A percentile compares a stretch with the other conserved stretches of the same genome.
Evolutionary conservation across 2,329 filamentous ascomycete species (phyloP).

Genomic region (Spiromastix sp.): DNA sequence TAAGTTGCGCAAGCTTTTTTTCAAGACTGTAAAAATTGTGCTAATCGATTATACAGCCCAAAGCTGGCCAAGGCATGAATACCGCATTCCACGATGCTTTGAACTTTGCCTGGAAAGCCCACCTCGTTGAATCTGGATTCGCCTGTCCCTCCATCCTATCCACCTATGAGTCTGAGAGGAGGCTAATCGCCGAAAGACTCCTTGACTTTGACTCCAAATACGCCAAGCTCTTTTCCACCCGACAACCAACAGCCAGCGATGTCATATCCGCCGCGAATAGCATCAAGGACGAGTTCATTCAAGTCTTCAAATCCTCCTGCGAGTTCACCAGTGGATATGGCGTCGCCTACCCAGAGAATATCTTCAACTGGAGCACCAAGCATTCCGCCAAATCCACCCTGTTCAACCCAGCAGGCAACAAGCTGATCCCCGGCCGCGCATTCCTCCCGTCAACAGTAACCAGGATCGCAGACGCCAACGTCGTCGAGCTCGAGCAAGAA

Average conservation of each 20-base stretch:
- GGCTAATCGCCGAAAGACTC: slow-evolving; percentile 71
- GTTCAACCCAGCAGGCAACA: slow-evolving; percentile 56
- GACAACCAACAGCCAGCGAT: slow-evolving; percentile 61
- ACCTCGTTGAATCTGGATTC: slow-evolving; percentile 76
- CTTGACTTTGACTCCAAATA: slow-evolving; percentile 83
- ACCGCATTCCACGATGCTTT: slow-evolving; percentile 55
- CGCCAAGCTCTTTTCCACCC: slow-evolving; percentile 77
- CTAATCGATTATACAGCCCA: slow-evolving; percentile 33
- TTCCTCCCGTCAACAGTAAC: slow-evolving; percentile 74
- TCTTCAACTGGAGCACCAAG: slow-evolving; percentile 67
- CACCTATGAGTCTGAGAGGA: slow-evolving; percentile 81
- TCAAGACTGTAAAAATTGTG: background rate
- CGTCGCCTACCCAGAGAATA: slow-evolving; percentile 72
- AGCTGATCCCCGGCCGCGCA: slow-evolving; percentile 62
- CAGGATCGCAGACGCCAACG: slow-evolving; percentile 77
- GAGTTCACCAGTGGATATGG: slow-evolving; percentile 91
- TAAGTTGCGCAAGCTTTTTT: slow-evolving; percentile 14
- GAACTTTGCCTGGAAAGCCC: slow-evolving; percentile 94
- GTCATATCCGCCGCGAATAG: slow-evolving; percentile 39
- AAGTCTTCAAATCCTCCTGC: slow-evolving; percentile 82
- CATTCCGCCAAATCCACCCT: slow-evolving; percentile 63
- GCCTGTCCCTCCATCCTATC: slow-evolving; percentile 63
- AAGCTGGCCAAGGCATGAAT: slow-evolving; percentile 56
- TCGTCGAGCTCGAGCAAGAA: slow-evolving; percentile 83
- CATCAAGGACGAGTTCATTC: slow-evolving; percentile 63